Evolutionary conservation across 495 filamentous ascomycete species (phyloP), one percentile per base, ranked within the genome.

Genomic region (Penicillium flavigenum): DNA sequence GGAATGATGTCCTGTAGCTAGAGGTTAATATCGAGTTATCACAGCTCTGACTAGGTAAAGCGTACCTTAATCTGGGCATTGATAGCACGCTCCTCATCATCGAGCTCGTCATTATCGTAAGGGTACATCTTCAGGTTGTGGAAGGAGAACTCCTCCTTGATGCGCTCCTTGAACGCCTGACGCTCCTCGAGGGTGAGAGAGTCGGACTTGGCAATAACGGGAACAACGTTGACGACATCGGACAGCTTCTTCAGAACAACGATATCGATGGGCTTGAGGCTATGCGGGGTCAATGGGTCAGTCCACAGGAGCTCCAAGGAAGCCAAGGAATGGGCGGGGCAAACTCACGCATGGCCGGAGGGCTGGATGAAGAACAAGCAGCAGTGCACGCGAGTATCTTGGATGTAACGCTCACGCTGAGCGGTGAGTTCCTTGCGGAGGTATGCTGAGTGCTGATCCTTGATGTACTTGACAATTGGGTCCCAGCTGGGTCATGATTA

Each of bases 61-160:
- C 81, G 46, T 78, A 92, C 91, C 89, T 96, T 98, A 78, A 98
- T 98, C 71, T 94, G 89, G 50, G 82, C 86, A 76, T 98, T 97
- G 75, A 95, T 79, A 26, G 87, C 89, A 58, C 91, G 87, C 81
- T 98, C 94, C 81, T 98, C 94, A 70, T 92, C 88, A 65, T 98
- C 94, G 56, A 97, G 84, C 83, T 99, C 94, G 63, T 98, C 94
- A 71, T 96, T 98, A 77, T 98, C 93, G 73, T 99, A 99, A 48
- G 94, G 94, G 81, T 96, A 99, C 94, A 99, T 99, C 80, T 96
- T 91, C 72, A 98, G 83, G 81, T 96, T 98, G 84, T 99, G 94
- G 87, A 99, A 99, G 41, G 89, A 80, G 73, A 99, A 98, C 71
- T 99, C 94, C 81, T 98, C 93, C 85, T 96, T 96, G 77, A 99